Conservation (phyloP, 75 land plant species). For the Cupressus sempervirens region DNA sequence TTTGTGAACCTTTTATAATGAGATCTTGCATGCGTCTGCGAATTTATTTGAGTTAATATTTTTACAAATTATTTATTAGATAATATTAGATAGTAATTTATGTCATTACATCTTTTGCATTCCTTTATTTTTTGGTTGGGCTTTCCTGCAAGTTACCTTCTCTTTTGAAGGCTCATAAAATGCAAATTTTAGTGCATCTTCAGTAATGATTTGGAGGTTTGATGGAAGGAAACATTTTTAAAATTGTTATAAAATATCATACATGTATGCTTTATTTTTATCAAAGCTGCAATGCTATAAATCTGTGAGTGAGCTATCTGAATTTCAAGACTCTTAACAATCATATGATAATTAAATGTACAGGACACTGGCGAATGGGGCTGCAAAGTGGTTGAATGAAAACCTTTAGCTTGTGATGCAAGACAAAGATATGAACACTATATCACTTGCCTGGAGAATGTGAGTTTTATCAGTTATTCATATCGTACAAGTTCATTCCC, state of each 20-base stretch:
- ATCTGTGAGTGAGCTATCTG: not conserved
- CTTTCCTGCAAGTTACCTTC: not conserved
- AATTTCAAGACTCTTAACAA: not conserved
- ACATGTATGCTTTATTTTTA: not conserved
- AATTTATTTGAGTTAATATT: not conserved
- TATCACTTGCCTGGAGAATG: not conserved
- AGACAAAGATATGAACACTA: not conserved
- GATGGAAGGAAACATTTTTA: not conserved
- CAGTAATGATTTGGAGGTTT: not conserved
- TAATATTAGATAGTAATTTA: not conserved
- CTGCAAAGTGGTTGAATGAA: conserved; percentile 14
- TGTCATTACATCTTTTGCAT: not conserved
- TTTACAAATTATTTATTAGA: not conserved
- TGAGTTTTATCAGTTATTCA: not conserved
- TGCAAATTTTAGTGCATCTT: not conserved
- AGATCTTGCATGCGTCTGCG: not conserved
- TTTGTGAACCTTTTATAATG: not conserved
- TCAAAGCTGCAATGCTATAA: not conserved
- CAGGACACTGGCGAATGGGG: conserved; percentile 13
- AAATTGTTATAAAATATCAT: not conserved
- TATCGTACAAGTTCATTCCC: not conserved
- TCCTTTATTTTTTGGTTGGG: not conserved
- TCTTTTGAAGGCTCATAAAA: not conserved
- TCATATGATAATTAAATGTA: not conserved
- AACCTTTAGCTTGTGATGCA: conserved; percentile 9